Evolutionary conservation across 208 protist species (phyloP).

Genomic region (Angomonas deanei): DNA sequence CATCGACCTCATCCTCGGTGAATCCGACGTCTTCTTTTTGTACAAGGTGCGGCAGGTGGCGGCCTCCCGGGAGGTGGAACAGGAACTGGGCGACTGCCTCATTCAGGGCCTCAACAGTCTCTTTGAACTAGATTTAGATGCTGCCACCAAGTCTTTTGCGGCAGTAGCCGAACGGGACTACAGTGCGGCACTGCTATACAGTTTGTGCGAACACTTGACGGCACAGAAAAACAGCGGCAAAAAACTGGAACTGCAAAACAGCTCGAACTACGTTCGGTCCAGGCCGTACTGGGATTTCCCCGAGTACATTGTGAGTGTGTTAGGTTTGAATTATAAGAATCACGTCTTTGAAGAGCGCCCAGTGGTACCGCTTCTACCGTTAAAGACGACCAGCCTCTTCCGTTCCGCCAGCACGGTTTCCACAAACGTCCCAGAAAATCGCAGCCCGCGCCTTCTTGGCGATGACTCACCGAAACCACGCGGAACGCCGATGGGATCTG

Average conservation of each 20-base stretch:
- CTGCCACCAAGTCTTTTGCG: not conserved
- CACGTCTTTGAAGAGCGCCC: not conserved
- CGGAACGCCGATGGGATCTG: not conserved
- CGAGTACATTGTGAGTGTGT: not conserved
- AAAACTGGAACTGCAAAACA: not conserved
- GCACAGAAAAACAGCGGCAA: not conserved
- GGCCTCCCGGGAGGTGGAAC: not conserved
- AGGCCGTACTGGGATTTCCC: conserved; percentile 1
- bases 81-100: not conserved
- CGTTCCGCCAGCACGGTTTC: not conserved
- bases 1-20: not conserved
- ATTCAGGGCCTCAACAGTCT: not conserved
- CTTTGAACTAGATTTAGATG: not conserved
- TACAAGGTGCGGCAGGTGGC: not conserved
- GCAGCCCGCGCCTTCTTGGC: not conserved
- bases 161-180: not conserved
- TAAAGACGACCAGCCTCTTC: not conserved
- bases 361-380: not conserved
- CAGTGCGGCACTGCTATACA: not conserved
- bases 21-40: not conserved
- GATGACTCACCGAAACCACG: not conserved
- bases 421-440: not conserved
- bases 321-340: not conserved
- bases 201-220: not conserved
- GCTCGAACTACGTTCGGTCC: not conserved